Conservation (phyloP, 2,329 filamentous ascomycete genomes). For the Penicillium vulpinum region DNA sequence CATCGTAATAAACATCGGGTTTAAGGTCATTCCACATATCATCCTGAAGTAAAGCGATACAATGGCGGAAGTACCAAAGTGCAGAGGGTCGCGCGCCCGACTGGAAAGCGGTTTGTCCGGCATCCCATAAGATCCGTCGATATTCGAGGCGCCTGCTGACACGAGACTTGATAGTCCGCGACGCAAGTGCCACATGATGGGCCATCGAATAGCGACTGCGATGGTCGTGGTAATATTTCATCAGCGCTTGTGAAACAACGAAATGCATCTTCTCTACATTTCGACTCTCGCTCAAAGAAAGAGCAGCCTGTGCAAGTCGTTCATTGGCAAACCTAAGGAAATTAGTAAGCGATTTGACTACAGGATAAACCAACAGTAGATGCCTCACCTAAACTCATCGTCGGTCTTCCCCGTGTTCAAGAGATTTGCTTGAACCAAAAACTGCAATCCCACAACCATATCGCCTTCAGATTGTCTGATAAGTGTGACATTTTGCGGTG, state of each 20-base stretch:
- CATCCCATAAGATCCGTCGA: constrained; percentile 73
- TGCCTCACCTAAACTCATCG: constrained; percentile 65
- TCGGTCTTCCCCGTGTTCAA: constrained; percentile 80
- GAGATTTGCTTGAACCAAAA: constrained; percentile 75
- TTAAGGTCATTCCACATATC: constrained; percentile 71
- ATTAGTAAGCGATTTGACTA: constrained; percentile 6
- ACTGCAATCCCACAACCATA: constrained; percentile 71
- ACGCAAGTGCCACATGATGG: constrained; percentile 76
- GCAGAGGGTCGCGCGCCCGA: constrained; percentile 81
- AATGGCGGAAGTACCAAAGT: constrained; percentile 76
- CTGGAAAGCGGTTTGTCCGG: constrained; percentile 75
- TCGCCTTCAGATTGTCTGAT: constrained; percentile 65
- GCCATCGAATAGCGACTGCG: constrained; percentile 71
- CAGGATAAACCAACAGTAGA: not conserved
- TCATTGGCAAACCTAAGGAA: constrained; percentile 74
- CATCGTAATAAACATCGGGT: constrained; percentile 77
- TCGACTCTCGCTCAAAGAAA: constrained; percentile 65
- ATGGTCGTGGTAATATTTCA: constrained; percentile 68
- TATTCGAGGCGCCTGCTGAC: constrained; percentile 65
- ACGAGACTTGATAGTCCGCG: constrained; percentile 69
- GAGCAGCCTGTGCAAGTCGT: constrained; percentile 75
- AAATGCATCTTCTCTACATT: constrained; percentile 83
- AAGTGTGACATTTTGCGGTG: constrained; percentile 46
- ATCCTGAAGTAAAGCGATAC: constrained; percentile 75
- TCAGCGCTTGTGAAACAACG: constrained; percentile 76